Evolutionary conservation across 805 yeast genomes (phyloP).

Genomic region (Candida fluviatilis): DNA sequence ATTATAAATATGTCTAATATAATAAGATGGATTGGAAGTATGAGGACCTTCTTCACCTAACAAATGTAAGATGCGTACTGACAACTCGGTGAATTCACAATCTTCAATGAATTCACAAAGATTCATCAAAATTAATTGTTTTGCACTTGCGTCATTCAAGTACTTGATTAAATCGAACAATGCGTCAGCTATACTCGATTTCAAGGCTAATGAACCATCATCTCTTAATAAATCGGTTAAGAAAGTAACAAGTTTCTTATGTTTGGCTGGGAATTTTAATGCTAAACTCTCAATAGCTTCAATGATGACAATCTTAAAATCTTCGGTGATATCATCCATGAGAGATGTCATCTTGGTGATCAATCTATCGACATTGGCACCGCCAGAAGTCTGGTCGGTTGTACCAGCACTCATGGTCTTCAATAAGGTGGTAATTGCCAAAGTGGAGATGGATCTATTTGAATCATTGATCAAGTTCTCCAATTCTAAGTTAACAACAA

Average conservation of each 20-base stretch:
- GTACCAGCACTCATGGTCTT: slow-evolving; percentile 84
- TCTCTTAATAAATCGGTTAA: slow-evolving; percentile 81
- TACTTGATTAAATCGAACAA: slow-evolving; percentile 86
- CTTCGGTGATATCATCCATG: slow-evolving; percentile 93
- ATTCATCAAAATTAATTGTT: slow-evolving; percentile 78
- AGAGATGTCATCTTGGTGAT: slow-evolving; percentile 82
- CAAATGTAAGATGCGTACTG: slow-evolving; percentile 87
- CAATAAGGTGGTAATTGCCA: slow-evolving; percentile 92
- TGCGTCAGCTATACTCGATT: slow-evolving; percentile 86
- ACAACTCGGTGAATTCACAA: slow-evolving; percentile 91
- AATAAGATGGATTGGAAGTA: slow-evolving; percentile 79
- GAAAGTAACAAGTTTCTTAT: slow-evolving; percentile 75
- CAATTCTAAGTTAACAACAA: slow-evolving; percentile 77
- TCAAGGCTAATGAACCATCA: slow-evolving; percentile 85
- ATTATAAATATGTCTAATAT: slow-evolving; percentile 94
- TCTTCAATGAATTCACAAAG: slow-evolving; percentile 97
- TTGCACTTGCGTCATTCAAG: slow-evolving; percentile 66
- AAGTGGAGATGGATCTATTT: slow-evolving; percentile 90
- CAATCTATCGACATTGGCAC: slow-evolving; percentile 76
- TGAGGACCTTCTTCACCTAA: slow-evolving; percentile 94
- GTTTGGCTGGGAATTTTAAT: slow-evolving; percentile 87
- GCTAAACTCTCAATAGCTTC: slow-evolving; percentile 93
- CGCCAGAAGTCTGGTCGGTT: slow-evolving; percentile 29
- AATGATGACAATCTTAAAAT: slow-evolving; percentile 88
- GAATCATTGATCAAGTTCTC: slow-evolving; percentile 84